Conservation (phyloP, 225 moss, liverwort and hornwort genomes). For the Anthoceros angustus region DNA sequence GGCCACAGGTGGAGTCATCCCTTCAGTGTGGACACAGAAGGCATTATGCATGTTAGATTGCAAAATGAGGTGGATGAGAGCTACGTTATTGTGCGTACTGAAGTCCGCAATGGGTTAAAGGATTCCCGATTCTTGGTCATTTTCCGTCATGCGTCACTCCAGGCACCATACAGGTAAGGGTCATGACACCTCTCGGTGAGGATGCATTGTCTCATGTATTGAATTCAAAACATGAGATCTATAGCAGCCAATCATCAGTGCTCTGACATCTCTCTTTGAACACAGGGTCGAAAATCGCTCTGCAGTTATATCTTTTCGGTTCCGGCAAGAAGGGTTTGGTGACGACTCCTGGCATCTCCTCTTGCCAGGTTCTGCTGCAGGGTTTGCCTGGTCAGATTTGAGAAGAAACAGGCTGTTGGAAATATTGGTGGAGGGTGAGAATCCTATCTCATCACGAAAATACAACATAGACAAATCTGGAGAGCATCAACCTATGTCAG, state of each 20-base stretch:
- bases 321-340: slow-evolving; percentile 55
- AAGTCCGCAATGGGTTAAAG: slow-evolving; percentile 80
- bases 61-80: slow-evolving; percentile 39
- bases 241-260: background rate
- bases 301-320: slow-evolving; percentile 47
- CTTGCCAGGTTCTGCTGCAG: slow-evolving; percentile 45
- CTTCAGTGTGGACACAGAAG: slow-evolving; percentile 77
- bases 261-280: background rate
- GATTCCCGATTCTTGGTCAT: slow-evolving; percentile 69
- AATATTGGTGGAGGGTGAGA: slow-evolving; percentile 51
- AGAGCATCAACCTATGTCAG: slow-evolving; percentile 55
- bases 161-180: slow-evolving; percentile 67
- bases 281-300: slow-evolving; percentile 84
- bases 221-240: background rate
- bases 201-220: slow-evolving; percentile 1
- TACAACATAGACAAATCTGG: slow-evolving; percentile 64
- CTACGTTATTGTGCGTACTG: slow-evolving; percentile 42
- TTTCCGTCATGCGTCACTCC: slow-evolving; percentile 60
- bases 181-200: background rate
- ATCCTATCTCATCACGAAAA: slow-evolving; percentile 38
- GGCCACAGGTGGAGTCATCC: slow-evolving; percentile 84
- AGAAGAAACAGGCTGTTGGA: slow-evolving; percentile 50
- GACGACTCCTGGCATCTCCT: slow-evolving; percentile 63
- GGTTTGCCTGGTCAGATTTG: slow-evolving; percentile 88
- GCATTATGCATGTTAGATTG: slow-evolving; percentile 51